Evolutionary conservation across 2,329 filamentous ascomycete genomes (phyloP).

Genomic region (Macrophomina phaseolina): DNA sequence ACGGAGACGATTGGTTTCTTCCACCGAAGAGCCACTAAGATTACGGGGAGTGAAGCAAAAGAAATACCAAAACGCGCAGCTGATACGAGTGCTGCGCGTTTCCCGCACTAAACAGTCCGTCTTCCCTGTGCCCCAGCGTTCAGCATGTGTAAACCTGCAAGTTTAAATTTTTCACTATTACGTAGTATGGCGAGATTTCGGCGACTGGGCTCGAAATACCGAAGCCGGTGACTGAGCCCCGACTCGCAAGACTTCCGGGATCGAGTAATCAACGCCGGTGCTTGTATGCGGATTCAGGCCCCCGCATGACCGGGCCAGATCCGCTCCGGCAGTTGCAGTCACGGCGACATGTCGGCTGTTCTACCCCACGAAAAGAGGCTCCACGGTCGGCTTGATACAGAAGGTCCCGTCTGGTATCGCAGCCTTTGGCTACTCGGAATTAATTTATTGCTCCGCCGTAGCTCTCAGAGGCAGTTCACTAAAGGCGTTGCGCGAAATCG

Average conservation of each 20-base stretch:
- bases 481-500: no score
- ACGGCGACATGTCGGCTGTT: background rate
- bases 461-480: no score
- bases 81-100: background rate
- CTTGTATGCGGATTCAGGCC: background rate
- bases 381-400: background rate
- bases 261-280: constrained; percentile 1
- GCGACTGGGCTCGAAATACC: background rate
- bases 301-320: constrained; percentile 4
- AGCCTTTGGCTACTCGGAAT: no score
- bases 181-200: background rate
- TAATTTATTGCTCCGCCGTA: no score
- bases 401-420: background rate
- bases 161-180: background rate
- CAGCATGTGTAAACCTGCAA: background rate
- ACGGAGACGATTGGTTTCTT: background rate
- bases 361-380: background rate
- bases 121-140: background rate
- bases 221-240: background rate
- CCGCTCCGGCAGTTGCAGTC: background rate
- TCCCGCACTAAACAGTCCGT: background rate
- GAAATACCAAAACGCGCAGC: background rate
- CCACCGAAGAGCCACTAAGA: no score
- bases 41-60: background rate
- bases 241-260: background rate